phyloP scores from a whole-genome alignment of 768 basidiomycete species.

The Trametes cubensis region DNA sequence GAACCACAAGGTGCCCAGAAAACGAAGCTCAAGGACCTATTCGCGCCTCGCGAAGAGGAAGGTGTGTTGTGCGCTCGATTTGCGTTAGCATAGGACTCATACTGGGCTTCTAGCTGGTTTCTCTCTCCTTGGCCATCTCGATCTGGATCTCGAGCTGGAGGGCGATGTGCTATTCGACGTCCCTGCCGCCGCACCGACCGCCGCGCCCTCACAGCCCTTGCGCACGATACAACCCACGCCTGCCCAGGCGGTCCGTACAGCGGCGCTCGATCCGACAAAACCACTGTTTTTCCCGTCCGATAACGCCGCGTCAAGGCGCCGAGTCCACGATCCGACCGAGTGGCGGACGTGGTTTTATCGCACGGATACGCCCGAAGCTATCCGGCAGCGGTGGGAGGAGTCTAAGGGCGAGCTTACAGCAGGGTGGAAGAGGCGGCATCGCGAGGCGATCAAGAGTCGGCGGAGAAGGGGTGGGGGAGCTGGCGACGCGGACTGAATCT shows the following conservation, averaged over 20 bases:
- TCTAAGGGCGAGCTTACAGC: slow-evolving; percentile 65
- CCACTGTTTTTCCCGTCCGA: slow-evolving; percentile 64
- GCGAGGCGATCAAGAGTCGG: slow-evolving; percentile 72
- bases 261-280: slow-evolving; percentile 51
- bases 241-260: slow-evolving; percentile 18
- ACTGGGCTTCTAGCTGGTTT: slow-evolving; percentile 52
- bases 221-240: slow-evolving; percentile 12
- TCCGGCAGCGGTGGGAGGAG: slow-evolving; percentile 71
- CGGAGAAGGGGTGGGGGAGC: slow-evolving; percentile 54
- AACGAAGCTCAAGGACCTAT: slow-evolving; percentile 67
- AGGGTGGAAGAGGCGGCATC: slow-evolving; percentile 77
- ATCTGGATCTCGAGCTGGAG: slow-evolving; percentile 72
- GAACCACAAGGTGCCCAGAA: not conserved
- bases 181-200: slow-evolving; percentile 12
- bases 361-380: slow-evolving; percentile 59
- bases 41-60: slow-evolving; percentile 69
- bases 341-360: slow-evolving; percentile 53
- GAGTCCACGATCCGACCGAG: slow-evolving; percentile 48
- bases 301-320: slow-evolving; percentile 27
- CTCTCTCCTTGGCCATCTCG: slow-evolving; percentile 75
- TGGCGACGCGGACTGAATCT: slow-evolving; percentile 36
- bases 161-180: slow-evolving; percentile 47
- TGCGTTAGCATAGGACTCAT: not conserved
- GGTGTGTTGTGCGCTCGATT: slow-evolving; percentile 41
- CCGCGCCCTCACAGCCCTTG: slow-evolving; percentile 14